Conservation (phyloP, 352 stramenopile genomes). For the Phytophthora syringae region DNA sequence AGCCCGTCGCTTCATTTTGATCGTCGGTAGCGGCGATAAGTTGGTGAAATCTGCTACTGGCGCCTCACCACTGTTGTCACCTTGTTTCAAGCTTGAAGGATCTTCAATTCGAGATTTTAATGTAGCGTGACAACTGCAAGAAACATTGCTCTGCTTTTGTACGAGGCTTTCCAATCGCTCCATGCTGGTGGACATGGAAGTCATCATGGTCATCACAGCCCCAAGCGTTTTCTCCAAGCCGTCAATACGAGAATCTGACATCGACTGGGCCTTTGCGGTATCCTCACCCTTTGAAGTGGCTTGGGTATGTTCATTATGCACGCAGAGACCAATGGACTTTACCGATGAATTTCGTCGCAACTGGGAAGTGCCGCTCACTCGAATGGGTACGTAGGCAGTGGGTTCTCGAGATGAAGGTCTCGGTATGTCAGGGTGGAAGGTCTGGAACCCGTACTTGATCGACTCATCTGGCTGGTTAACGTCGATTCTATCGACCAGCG, state of each 20-base stretch:
- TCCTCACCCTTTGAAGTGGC: neutral
- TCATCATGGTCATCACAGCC: neutral
- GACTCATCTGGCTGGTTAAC: constrained; percentile 4
- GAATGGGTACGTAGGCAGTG: neutral
- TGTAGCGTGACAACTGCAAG: neutral
- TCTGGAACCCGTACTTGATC: constrained; percentile 17
- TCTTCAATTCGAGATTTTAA: neutral
- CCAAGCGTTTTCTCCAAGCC: neutral
- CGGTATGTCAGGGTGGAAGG: neutral
- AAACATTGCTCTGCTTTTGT: neutral
- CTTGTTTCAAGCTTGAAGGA: neutral
- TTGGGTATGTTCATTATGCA: neutral
- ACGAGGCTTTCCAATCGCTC: neutral
- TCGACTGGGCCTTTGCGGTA: neutral
- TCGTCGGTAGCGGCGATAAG: neutral
- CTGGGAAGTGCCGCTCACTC: neutral
- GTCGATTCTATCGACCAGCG: constrained; percentile 1
- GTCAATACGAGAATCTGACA: neutral
- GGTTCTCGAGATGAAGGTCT: neutral
- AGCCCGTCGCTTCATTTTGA: neutral
- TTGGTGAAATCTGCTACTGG: neutral
- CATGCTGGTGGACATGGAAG: neutral
- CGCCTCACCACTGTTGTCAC: neutral
- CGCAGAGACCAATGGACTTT: neutral
- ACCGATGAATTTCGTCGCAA: neutral